phyloP scores from a whole-genome alignment of 1,284 basidiomycete species.

The Vanrija sp. region DNA sequence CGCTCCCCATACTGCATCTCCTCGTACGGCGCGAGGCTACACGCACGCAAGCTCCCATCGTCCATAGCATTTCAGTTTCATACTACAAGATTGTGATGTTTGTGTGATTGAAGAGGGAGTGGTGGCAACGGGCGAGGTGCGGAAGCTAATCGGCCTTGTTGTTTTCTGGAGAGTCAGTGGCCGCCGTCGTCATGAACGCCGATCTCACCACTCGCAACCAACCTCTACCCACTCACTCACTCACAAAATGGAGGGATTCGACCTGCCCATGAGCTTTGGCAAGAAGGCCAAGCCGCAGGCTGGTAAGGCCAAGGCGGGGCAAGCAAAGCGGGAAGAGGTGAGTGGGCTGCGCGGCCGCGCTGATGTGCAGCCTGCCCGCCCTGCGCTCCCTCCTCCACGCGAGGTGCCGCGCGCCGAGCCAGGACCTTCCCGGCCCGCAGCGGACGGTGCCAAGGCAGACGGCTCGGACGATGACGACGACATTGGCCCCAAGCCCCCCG shows the following conservation, averaged over 20 bases:
- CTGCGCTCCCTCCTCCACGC: neutral
- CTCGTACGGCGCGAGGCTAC: constrained; percentile 20
- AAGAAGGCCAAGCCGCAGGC: constrained; percentile 43
- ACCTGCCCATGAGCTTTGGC: constrained; percentile 50
- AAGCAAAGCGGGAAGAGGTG: constrained; percentile 38
- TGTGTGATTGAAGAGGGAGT: constrained; percentile 3
- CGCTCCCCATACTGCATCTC: constrained; percentile 7
- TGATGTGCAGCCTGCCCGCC: neutral
- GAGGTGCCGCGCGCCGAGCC: constrained; percentile 3
- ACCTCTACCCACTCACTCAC: neutral
- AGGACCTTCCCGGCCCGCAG: constrained; percentile 8
- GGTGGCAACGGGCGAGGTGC: no score
- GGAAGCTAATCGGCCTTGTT: no score
- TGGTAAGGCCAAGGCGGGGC: constrained; percentile 31
- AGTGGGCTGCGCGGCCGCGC: neutral
- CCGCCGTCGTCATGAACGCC: neutral
- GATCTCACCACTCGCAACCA: neutral
- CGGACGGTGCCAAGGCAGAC: constrained; percentile 7
- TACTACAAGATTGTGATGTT: constrained; percentile 8
- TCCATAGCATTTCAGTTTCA: constrained; percentile 19
- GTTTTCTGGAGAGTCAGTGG: neutral
- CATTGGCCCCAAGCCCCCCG: constrained; percentile 33
- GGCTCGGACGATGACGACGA: constrained; percentile 24
- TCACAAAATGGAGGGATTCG: constrained; percentile 43
- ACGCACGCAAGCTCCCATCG: constrained; percentile 5